These are phyloP conservation scores for Backusella liffmaniae DNA, from an alignment of 192 early-diverging fungal species.

Conservation along the genomic window DNA sequence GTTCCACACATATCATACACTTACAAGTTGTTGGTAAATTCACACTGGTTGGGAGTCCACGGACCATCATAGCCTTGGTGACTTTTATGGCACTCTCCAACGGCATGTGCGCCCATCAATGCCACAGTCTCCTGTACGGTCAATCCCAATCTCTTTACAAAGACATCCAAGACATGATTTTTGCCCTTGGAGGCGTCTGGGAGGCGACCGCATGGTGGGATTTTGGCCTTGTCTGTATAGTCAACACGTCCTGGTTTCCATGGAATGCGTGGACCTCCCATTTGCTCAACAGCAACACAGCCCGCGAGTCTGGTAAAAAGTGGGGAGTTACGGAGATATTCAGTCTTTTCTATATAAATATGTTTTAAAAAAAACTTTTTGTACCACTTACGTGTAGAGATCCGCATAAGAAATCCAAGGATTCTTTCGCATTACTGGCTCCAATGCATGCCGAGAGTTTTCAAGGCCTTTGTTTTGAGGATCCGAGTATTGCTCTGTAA, in stretches of 20 bases:
- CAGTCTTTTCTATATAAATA: background rate
- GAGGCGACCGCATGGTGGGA: constrained; percentile 65
- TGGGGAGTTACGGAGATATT: background rate
- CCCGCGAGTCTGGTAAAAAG: constrained; percentile 50
- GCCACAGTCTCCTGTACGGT: constrained; percentile 67
- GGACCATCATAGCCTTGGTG: constrained; percentile 58
- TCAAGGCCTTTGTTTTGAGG: constrained; percentile 65
- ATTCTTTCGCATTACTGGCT: constrained; percentile 62
- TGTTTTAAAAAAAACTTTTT: background rate
- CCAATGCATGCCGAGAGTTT: constrained; percentile 46
- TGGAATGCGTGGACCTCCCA: constrained; percentile 64
- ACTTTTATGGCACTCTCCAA: constrained; percentile 64
- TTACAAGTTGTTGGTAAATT: constrained; percentile 50
- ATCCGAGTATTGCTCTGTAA: constrained; percentile 53
- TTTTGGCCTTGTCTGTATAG: constrained; percentile 39
- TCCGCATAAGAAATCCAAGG: constrained; percentile 69
- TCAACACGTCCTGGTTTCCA: constrained; percentile 60
- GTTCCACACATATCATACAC: background rate
- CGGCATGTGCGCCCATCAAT: constrained; percentile 62
- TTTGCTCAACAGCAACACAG: constrained; percentile 63
- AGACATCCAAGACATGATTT: constrained; percentile 56
- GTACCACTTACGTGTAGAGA: constrained; percentile 58
- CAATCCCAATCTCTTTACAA: constrained; percentile 64
- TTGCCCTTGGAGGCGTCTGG: constrained; percentile 61
- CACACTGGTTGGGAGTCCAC: constrained; percentile 44